Evolutionary conservation across 2,329 filamentous ascomycete species (phyloP).

Genomic region (Helotiales sp.): DNA sequence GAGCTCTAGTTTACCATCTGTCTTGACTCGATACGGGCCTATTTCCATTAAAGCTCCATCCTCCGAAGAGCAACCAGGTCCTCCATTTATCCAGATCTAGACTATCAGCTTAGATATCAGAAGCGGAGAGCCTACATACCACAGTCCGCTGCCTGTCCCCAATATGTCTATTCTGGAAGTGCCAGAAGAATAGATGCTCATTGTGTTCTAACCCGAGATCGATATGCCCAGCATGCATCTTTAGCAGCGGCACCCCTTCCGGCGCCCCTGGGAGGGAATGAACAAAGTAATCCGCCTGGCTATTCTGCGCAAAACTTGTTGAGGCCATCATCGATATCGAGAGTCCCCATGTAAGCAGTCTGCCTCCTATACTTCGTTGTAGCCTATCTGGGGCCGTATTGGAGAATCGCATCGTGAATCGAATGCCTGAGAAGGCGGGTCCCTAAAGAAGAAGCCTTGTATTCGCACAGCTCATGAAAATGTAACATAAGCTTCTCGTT

Average conservation of each 20-base stretch:
- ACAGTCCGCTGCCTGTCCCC: constrained; percentile 77
- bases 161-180: constrained; percentile 93
- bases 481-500: neutral
- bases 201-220: constrained; percentile 83
- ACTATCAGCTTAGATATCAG: neutral
- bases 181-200: constrained; percentile 98
- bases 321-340: constrained; percentile 46
- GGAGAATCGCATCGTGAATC: constrained; percentile 31
- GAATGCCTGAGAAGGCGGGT: neutral
- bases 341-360: constrained; percentile 34
- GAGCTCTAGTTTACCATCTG: constrained; percentile 66
- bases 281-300: constrained; percentile 87
- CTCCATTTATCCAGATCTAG: constrained; percentile 76
- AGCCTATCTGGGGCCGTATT: constrained; percentile 12
- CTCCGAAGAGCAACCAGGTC: constrained; percentile 95
- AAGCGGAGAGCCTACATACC: neutral
- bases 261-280: constrained; percentile 82
- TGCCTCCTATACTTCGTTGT: constrained; percentile 12
- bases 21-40: constrained; percentile 82
- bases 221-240: constrained; percentile 99
- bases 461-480: neutral
- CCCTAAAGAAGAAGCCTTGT: neutral
- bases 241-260: constrained; percentile 69
- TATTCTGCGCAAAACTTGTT: constrained; percentile 48
- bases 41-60: constrained; percentile 87